Percentiles rank a stretch among this genome's conserved stretches.
Conservation (phyloP, 1,139 yeast genomes). For the Hyphopichia buzzinii region DNA sequence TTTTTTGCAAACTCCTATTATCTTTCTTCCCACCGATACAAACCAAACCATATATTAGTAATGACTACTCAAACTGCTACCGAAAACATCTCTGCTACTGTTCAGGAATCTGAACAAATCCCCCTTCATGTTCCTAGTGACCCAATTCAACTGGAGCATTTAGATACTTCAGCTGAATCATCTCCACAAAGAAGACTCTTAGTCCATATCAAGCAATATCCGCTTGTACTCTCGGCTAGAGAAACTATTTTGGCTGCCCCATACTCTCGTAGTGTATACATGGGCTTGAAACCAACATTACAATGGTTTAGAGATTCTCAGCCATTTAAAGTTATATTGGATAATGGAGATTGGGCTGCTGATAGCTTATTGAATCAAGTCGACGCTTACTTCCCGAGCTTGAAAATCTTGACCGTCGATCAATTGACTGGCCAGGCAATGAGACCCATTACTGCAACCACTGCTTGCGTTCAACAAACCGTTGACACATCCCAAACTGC, state of each 20-base stretch:
- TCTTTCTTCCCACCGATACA: too few relatives aligned
- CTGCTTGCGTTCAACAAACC: slow-evolving; percentile 30
- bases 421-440: slow-evolving; percentile 44
- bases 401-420: slow-evolving; percentile 36
- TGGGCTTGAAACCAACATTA: slow-evolving; percentile 15
- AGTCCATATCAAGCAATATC: slow-evolving; percentile 24
- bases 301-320: slow-evolving; percentile 19
- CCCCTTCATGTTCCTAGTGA: too few relatives aligned
- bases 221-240: slow-evolving; percentile 20
- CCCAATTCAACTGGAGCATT: slow-evolving; percentile 1
- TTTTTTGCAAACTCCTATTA: too few relatives aligned
- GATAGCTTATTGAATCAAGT: slow-evolving; percentile 33
- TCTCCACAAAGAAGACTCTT: slow-evolving; percentile 12
- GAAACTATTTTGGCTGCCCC: slow-evolving; percentile 20
- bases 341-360: slow-evolving; percentile 26
- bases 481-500: slow-evolving; percentile 21
- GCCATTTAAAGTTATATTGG: slow-evolving; percentile 24
- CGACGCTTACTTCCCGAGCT: slow-evolving; percentile 34
- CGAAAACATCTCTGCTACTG: not conserved
- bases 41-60: too few relatives aligned
- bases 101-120: not conserved
- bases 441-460: slow-evolving; percentile 37
- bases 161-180: slow-evolving; percentile 1
- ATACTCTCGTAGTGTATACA: slow-evolving; percentile 12
- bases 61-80: not conserved